phyloP scores from a whole-genome alignment of 352 stramenopile species.

The Globisporangium rhizosaccharum region DNA sequence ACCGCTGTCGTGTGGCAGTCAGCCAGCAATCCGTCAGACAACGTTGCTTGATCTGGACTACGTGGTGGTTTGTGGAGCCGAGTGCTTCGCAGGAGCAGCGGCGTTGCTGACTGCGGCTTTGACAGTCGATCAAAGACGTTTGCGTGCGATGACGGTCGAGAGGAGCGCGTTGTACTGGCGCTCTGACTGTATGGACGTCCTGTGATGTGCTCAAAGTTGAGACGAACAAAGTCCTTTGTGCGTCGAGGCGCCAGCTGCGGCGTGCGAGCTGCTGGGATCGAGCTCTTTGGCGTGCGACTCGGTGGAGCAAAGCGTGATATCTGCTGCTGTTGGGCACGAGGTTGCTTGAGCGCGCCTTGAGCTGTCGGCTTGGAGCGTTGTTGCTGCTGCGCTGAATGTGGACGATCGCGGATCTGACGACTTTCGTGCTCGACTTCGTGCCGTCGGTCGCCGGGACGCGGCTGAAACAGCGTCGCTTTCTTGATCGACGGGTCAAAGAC shows the following conservation, averaged over 20 bases:
- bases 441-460: slow-evolving; percentile 31
- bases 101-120: slow-evolving; percentile 17
- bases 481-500: slow-evolving; percentile 54
- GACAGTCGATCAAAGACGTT: slow-evolving; percentile 48
- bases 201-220: slow-evolving; percentile 51
- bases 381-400: neutral
- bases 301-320: no score
- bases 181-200: slow-evolving; percentile 20
- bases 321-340: no score
- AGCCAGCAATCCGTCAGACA: neutral
- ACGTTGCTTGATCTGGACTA: neutral
- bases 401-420: slow-evolving; percentile 6
- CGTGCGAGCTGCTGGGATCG: no score
- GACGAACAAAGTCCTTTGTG: slow-evolving; percentile 46
- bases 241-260: no score
- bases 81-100: slow-evolving; percentile 4
- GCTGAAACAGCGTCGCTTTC: slow-evolving; percentile 46
- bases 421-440: slow-evolving; percentile 19
- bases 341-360: no score
- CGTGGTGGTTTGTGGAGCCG: neutral
- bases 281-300: no score
- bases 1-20: neutral
- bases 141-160: neutral
- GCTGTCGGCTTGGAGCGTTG: neutral
- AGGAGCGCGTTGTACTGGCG: neutral